Evolutionary conservation across 768 basidiomycete species (phyloP).

Genomic region (Arthromyces matolae): DNA sequence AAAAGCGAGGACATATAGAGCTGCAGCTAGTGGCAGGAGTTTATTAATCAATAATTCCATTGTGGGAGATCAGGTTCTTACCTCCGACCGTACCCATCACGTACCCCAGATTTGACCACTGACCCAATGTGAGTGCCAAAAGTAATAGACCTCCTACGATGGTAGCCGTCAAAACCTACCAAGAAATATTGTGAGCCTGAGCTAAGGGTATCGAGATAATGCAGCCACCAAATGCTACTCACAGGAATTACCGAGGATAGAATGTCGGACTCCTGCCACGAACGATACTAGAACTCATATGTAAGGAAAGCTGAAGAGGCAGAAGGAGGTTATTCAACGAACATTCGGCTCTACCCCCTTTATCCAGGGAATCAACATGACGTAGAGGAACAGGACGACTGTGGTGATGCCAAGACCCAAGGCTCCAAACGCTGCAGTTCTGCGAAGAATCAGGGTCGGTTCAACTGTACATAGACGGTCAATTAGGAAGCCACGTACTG

Average conservation of each 20-base stretch:
- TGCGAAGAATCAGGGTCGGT: conserved; percentile 20
- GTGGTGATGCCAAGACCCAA: conserved; percentile 57
- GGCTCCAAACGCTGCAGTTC: conserved; percentile 52
- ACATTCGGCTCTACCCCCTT: conserved; percentile 70
- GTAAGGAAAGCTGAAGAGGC: too few species aligned
- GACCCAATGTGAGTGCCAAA: conserved; percentile 59
- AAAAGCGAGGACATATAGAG: conserved; percentile 65
- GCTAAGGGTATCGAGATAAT: background rate
- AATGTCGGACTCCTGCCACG: conserved; percentile 69
- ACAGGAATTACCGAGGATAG: conserved; percentile 68
- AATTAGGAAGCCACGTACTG: conserved; percentile 37
- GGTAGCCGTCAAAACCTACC: conserved; percentile 55
- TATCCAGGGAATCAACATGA: conserved; percentile 63
- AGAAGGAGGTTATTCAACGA: conserved; percentile 23
- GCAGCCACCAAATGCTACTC: conserved; percentile 15
- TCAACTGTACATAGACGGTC: background rate
- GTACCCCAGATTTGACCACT: conserved; percentile 64
- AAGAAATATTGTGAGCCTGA: background rate
- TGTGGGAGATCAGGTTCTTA: conserved; percentile 26
- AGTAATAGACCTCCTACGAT: conserved; percentile 70
- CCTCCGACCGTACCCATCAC: conserved; percentile 61
- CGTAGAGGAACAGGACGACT: conserved; percentile 66
- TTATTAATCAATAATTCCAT: background rate
- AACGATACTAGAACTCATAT: conserved; percentile 75
- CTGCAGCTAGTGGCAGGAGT: conserved; percentile 45